Evolutionary conservation across 169 alveolate genomes (phyloP), one percentile per base, ranked within the genome.

Genomic region (Plasmodium coatneyi): DNA sequence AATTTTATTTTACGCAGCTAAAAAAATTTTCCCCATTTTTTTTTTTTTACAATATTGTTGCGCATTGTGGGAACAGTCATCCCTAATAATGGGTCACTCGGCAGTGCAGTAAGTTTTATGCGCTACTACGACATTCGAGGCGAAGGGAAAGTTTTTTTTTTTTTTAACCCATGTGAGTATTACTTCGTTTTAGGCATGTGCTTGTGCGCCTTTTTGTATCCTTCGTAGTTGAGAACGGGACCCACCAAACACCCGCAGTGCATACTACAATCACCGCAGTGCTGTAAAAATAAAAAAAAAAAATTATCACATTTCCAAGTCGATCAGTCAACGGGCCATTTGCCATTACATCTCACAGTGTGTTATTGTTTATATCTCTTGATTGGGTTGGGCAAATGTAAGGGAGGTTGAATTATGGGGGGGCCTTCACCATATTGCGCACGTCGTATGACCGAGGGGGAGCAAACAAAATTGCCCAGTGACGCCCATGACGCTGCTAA

Each of bases 391-490:
- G n/a, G 16, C 1, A 41, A 46, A 46, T 46, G 5, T 10, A 46
- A 46, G 14, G 46, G 54, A 4, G 54, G 49, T 41, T 41, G 49
- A 9, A 5, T 36, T 39, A 3, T 3, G 28, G 52, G 14, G 46
- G 54, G 12, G 54, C 54, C 22, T 22, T 79, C 39, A 32, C 54
- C 28, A 78, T 5, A 32, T 32, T 43, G 25, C 52, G 52, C 52
- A 34, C 10, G 92, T 34, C 82, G 22, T 70, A 70, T 70, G 92
- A n/a, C 19, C 16, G 41, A 83, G 92, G 92, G 92, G 92, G 92
- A 83, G 92, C 25, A 34, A 82, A 32, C 71, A 0, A 83, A 46
- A 10, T 12, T 2, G n/a, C 10, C 3, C 56, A 46, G 52, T 6
- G 0, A 43, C 52, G 52, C 52, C 52, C 39, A 46, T 46, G n/a